Conservation (phyloP, 805 yeast genomes). For the Zygotorulaspora chibaensis region DNA sequence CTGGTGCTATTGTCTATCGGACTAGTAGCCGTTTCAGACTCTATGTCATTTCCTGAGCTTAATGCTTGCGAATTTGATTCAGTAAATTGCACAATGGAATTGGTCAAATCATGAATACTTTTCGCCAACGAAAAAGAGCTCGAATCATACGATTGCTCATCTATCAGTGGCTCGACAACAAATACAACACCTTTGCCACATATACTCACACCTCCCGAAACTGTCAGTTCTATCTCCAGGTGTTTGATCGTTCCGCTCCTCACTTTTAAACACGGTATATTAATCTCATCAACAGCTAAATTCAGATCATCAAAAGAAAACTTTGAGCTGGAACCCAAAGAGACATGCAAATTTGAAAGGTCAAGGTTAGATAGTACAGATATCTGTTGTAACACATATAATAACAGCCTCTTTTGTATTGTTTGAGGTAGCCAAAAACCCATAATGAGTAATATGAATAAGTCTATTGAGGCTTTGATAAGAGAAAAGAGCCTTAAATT, state of each 20-base stretch:
- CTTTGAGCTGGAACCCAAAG: constrained; percentile 54
- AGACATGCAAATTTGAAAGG: constrained; percentile 74
- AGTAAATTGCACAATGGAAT: constrained; percentile 39
- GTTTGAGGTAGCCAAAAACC: constrained; percentile 76
- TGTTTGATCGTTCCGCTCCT: constrained; percentile 57
- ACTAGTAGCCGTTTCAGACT: constrained; percentile 18
- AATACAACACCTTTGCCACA: constrained; percentile 53
- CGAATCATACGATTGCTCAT: constrained; percentile 17
- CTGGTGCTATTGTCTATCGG: constrained; percentile 10
- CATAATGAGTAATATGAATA: constrained; percentile 10
- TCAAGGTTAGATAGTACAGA: constrained; percentile 79
- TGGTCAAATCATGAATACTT: constrained; percentile 72
- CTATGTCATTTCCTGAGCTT: constrained; percentile 9
- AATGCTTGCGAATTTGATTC: constrained; percentile 25
- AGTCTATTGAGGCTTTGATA: background rate
- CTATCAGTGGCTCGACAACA: constrained; percentile 18
- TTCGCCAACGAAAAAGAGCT: constrained; percentile 54
- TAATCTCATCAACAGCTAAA: constrained; percentile 66
- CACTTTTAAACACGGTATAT: constrained; percentile 58
- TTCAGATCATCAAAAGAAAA: constrained; percentile 57
- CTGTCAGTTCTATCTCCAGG: constrained; percentile 55
- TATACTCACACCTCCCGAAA: constrained; percentile 66
- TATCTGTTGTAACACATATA: constrained; percentile 75
- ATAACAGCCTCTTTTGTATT: constrained; percentile 73
- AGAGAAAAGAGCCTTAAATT: too few species aligned